Conservation (phyloP, 2,329 filamentous ascomycete genomes). For the Colletotrichum shisoi region DNA sequence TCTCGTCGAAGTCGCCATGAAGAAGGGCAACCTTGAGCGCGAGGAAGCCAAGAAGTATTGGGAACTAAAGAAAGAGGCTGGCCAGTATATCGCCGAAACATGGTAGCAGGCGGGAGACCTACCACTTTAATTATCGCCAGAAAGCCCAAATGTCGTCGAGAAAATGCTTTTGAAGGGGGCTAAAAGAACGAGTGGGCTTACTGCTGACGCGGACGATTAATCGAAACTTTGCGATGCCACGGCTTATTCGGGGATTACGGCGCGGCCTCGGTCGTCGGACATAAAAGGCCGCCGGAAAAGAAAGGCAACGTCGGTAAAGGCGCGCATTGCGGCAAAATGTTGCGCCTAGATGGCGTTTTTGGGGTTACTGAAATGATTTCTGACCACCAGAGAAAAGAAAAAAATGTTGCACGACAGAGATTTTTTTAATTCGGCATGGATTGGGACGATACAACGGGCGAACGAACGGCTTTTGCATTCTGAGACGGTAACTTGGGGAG, state of each 20-base stretch:
- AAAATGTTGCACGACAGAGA: slow-evolving; percentile 24
- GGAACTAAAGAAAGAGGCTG: slow-evolving; percentile 87
- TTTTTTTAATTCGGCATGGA: neutral
- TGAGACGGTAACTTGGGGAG: neutral
- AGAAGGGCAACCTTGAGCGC: slow-evolving; percentile 84
- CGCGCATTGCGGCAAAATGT: slow-evolving; percentile 1
- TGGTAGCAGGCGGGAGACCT: slow-evolving; percentile 61
- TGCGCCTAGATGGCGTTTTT: slow-evolving; percentile 35
- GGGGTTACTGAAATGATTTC: slow-evolving; percentile 13
- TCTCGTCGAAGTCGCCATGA: slow-evolving; percentile 88
- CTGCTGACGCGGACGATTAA: slow-evolving; percentile 27
- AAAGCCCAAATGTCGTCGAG: slow-evolving; percentile 4
- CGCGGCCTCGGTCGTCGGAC: slow-evolving; percentile 29
- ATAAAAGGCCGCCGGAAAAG: slow-evolving; percentile 21
- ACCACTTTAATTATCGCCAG: slow-evolving; percentile 1
- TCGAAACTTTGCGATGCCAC: slow-evolving; percentile 15
- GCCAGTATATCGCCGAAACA: slow-evolving; percentile 92
- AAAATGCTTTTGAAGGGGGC: slow-evolving; percentile 15
- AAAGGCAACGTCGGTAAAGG: slow-evolving; percentile 9
- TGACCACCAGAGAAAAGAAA: slow-evolving; percentile 4
- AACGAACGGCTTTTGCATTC: slow-evolving; percentile 16
- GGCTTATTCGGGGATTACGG: slow-evolving; percentile 28
- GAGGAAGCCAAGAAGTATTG: slow-evolving; percentile 89
- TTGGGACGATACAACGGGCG: slow-evolving; percentile 1
- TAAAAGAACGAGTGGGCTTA: neutral